Percentiles rank a stretch among this genome's conserved stretches.
Evolutionary conservation across 768 basidiomycete genomes (phyloP).

Genomic region (Gloeopeniophorella convolvens): DNA sequence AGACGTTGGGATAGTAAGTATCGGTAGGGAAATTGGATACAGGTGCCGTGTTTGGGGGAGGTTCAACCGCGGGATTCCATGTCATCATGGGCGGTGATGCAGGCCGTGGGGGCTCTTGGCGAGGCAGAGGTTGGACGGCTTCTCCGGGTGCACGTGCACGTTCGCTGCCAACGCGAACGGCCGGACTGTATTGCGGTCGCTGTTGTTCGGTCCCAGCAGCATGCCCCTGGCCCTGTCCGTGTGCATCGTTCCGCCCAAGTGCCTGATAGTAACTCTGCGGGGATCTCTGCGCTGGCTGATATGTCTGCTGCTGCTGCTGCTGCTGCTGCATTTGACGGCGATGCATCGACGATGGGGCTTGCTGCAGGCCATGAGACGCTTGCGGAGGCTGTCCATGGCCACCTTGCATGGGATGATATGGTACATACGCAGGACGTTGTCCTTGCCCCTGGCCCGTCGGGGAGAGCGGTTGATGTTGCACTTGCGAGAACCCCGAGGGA

Average conservation of each 20-base stretch:
- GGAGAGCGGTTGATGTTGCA: neutral
- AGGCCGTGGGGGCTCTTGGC: constrained; percentile 35
- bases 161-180: constrained; percentile 21
- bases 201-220: constrained; percentile 23
- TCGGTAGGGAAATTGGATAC: constrained; percentile 58
- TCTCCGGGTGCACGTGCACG: constrained; percentile 23
- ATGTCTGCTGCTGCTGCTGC: neutral
- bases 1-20: constrained; percentile 78
- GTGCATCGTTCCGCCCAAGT: constrained; percentile 4
- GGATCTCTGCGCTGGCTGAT: constrained; percentile 1
- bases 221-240: constrained; percentile 21
- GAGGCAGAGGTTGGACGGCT: constrained; percentile 23
- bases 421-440: neutral
- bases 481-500: neutral
- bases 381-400: neutral
- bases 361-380: neutral
- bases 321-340: too few species aligned
- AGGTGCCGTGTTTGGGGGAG: constrained; percentile 62
- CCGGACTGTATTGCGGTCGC: constrained; percentile 19
- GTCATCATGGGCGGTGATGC: constrained; percentile 56
- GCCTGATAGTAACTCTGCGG: neutral
- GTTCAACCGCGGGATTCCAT: constrained; percentile 81
- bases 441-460: neutral
- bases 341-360: too few species aligned
- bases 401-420: neutral